Evolutionary conservation across 108 stramenopile species (phyloP).

Genomic region (Fragilaria crotonensis): DNA sequence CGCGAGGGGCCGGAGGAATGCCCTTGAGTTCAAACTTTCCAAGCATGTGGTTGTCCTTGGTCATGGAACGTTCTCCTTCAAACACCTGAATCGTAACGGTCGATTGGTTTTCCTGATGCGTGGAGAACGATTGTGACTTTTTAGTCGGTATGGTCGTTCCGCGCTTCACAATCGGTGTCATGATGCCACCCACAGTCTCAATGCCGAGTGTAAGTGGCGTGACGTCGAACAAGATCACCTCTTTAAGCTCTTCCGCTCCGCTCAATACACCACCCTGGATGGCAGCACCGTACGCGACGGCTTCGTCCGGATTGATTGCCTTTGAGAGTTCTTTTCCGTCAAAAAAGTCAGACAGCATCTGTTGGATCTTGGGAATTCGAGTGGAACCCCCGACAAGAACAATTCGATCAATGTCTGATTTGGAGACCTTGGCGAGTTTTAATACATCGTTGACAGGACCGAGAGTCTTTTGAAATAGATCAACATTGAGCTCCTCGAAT

Average conservation of each 20-base stretch:
- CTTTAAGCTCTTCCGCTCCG: constrained; percentile 67
- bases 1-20: constrained; percentile 92
- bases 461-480: constrained; percentile 95
- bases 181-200: constrained; percentile 87
- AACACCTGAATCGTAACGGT: constrained; percentile 89
- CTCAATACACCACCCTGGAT: constrained; percentile 23
- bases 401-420: constrained; percentile 89
- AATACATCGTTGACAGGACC: constrained; percentile 86
- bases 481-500: constrained; percentile 95
- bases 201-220: constrained; percentile 90
- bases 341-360: constrained; percentile 89
- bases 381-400: constrained; percentile 98
- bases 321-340: constrained; percentile 89
- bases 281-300: constrained; percentile 95
- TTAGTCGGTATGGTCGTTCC: constrained; percentile 88
- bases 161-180: constrained; percentile 80
- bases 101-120: constrained; percentile 91
- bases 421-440: constrained; percentile 80
- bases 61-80: constrained; percentile 96
- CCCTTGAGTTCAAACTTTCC: constrained; percentile 91
- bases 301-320: constrained; percentile 96
- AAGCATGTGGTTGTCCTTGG: constrained; percentile 90
- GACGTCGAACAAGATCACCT: constrained; percentile 89
- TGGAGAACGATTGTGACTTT: constrained; percentile 86
- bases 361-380: constrained; percentile 93